Evolutionary conservation across 192 early-diverging fungal species (phyloP).

Genomic region (Helicostylum pulchrum): DNA sequence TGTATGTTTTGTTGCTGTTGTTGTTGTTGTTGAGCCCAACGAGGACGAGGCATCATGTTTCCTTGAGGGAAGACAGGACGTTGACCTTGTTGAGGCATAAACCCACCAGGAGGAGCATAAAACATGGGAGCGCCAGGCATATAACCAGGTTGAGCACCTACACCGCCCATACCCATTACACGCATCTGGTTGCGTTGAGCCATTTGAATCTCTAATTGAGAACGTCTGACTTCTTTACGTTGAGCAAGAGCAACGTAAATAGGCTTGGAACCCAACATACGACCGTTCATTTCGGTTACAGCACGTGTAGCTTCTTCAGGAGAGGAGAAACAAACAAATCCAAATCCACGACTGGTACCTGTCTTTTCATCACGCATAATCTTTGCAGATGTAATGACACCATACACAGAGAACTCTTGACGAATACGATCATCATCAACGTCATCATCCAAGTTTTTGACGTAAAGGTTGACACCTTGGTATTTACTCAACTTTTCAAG

Average conservation of each 20-base stretch:
- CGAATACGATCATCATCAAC: slow-evolving; percentile 96
- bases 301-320: slow-evolving; percentile 99
- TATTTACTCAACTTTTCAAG: slow-evolving; percentile 97
- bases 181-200: slow-evolving; percentile 85
- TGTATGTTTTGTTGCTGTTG: slow-evolving; percentile 34
- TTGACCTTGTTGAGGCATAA: slow-evolving; percentile 31
- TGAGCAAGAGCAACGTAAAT: slow-evolving; percentile 98
- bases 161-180: slow-evolving; percentile 43
- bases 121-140: slow-evolving; percentile 40
- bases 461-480: slow-evolving; percentile 98
- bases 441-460: slow-evolving; percentile 97
- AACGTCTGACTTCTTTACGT: slow-evolving; percentile 94
- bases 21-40: slow-evolving; percentile 33
- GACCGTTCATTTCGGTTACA: slow-evolving; percentile 97
- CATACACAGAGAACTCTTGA: slow-evolving; percentile 94
- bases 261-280: slow-evolving; percentile 92
- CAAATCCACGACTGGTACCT: slow-evolving; percentile 85
- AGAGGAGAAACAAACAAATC: slow-evolving; percentile 99
- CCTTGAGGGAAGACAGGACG: slow-evolving; percentile 44
- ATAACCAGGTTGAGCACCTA: slow-evolving; percentile 40
- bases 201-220: slow-evolving; percentile 95
- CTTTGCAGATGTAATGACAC: slow-evolving; percentile 95
- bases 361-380: slow-evolving; percentile 95
- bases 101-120: slow-evolving; percentile 27
- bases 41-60: slow-evolving; percentile 37